A percentile compares a stretch with the other conserved stretches of the same genome.
phyloP scores from a whole-genome alignment of 768 basidiomycete genomes.

The Russula vinacea region DNA sequence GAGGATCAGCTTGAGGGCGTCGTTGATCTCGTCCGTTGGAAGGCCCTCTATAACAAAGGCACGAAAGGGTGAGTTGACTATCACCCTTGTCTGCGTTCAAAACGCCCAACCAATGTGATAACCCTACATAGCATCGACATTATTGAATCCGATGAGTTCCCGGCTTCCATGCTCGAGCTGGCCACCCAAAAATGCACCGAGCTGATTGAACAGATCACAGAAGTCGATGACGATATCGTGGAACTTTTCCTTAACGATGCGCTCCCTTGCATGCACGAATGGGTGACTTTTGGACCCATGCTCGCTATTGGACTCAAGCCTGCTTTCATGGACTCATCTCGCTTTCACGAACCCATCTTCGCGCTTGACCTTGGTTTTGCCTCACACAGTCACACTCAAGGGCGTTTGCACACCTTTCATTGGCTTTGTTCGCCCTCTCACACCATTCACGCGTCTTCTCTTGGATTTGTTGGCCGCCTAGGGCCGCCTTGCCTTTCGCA shows the following conservation, averaged over 20 bases:
- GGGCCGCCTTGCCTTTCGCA: too few relatives aligned
- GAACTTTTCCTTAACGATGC: constrained; percentile 88
- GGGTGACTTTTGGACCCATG: too few relatives aligned
- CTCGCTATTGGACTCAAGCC: too few relatives aligned
- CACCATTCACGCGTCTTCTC: too few relatives aligned
- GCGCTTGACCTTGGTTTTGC: too few relatives aligned
- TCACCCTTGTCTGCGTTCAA: neutral
- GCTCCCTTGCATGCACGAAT: too few relatives aligned
- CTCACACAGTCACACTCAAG: too few relatives aligned
- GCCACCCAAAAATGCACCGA: constrained; percentile 84
- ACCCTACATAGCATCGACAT: constrained; percentile 57
- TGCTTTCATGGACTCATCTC: too few relatives aligned
- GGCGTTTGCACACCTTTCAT: too few relatives aligned
- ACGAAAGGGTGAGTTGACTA: constrained; percentile 72
- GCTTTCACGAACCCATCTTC: too few relatives aligned
- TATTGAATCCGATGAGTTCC: constrained; percentile 84
- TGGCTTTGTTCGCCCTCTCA: too few relatives aligned
- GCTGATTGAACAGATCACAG: constrained; percentile 91
- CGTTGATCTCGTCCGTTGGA: constrained; percentile 92
- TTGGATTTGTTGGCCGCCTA: too few relatives aligned
- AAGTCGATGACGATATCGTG: constrained; percentile 91
- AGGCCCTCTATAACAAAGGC: constrained; percentile 91
- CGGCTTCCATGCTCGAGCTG: constrained; percentile 64
- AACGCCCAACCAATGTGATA: neutral
- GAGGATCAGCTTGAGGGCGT: constrained; percentile 89